These are phyloP conservation scores for Acrasis kona DNA, from an alignment of 78 protist species.

Conservation along the genomic window DNA sequence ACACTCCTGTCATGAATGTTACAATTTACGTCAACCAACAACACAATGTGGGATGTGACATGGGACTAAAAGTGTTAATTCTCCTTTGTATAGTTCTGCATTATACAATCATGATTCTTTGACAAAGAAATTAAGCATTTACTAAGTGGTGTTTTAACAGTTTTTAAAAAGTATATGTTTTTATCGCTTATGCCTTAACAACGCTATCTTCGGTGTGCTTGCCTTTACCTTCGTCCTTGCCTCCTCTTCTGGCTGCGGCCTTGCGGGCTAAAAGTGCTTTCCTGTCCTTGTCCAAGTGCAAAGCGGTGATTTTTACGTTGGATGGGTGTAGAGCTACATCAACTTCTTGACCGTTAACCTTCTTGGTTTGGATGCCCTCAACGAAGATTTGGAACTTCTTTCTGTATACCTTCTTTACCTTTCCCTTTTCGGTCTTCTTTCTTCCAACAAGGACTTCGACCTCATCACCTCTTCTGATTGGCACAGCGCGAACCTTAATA, in stretches of 20 bases:
- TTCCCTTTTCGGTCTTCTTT: conserved; percentile 78
- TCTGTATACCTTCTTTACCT: conserved; percentile 85
- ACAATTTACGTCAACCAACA: too few species aligned
- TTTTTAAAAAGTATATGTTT: too few species aligned
- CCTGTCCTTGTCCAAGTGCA: conserved; percentile 90
- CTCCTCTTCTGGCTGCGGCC: conserved; percentile 2
- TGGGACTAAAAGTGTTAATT: too few species aligned
- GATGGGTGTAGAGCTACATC: conserved; percentile 58
- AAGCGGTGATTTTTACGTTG: conserved; percentile 82
- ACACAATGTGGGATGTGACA: too few species aligned
- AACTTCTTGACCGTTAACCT: conserved; percentile 78
- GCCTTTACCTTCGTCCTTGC: conserved; percentile 28
- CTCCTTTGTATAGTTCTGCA: too few species aligned
- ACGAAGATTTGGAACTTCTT: conserved; percentile 88
- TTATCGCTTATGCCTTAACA: too few species aligned
- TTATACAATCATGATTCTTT: too few species aligned
- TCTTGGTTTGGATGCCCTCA: conserved; percentile 76
- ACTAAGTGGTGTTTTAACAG: too few species aligned
- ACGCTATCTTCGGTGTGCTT: conserved; percentile 68
- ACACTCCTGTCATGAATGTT: too few species aligned
- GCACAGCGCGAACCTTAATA: conserved; percentile 89
- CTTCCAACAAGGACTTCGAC: conserved; percentile 80
- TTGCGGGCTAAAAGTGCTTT: conserved; percentile 78
- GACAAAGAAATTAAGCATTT: too few species aligned
- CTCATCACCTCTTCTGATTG: conserved; percentile 98